Base-by-base conservation (phyloP, 2,329 filamentous ascomycete species). In the Emmonsiellopsis sp. region DNA sequence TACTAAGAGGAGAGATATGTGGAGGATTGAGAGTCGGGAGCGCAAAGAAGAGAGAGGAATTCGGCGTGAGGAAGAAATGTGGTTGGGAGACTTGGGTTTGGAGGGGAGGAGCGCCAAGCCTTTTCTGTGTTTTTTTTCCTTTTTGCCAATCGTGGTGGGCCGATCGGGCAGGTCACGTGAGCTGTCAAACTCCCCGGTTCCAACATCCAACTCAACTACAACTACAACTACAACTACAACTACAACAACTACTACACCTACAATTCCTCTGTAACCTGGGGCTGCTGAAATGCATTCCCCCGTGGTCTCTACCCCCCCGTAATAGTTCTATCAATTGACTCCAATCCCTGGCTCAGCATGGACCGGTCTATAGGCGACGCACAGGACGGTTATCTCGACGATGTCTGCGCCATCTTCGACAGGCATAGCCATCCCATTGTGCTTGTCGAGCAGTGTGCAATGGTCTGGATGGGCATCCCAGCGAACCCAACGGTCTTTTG, bases 41-140 rank as follows among this genome's bases (percentile, higher is more conserved):
- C 51, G 15, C 37, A n/a, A 26, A 44, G 41, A 46, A 49, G 30
- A 38, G 52, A 30, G 26, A 50, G 44, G 55, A 53, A 52, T 40
- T 13, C n/a, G 46, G 34, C 7, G 11, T 15, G 11, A 38, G 15
- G 7, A 20, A 38, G 34, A 11, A 31, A 7, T 46, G 30, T 16
- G 20, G 42, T 16, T 44, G 20, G 20, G 9, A 26, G 20, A 26
- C 20, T 26, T 3, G 20, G 20, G 20, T 26, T 26, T 26, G 20
- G 20, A 26, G 20, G 20, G 20, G 20, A 26, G 20, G 5, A 26
- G 5, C 20, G 20, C 20, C 20, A 26, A 26, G 20, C 35, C 9
- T 38, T 38, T 38, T 38, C 7, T 38, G 26, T n/a, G 6, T 37
- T 38, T 30, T 47, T 16, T 20, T 37, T 37, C n/a, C n/a, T 26